Base-by-base conservation (phyloP, 2,329 filamentous ascomycete genomes). In the Macrophomina tecta region DNA sequence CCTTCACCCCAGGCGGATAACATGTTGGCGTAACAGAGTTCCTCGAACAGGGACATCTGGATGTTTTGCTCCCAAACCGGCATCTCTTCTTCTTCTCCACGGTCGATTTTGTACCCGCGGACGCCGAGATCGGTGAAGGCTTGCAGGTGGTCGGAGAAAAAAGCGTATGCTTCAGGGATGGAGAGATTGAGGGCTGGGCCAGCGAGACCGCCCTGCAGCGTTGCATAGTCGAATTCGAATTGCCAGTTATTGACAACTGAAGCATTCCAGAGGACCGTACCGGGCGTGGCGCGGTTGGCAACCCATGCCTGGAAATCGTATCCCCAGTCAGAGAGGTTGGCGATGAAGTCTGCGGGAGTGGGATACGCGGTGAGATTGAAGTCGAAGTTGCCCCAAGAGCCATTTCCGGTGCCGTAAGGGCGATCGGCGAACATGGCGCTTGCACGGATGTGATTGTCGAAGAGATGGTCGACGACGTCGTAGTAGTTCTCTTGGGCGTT, bases 11-110 rank as follows among this genome's bases (percentile, higher is more conserved):
- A 77, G 46, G 73, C 72, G 5, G 69, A 64, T 2, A 71, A 72
- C 77, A 79, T 78, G 46, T 69, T 72, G 34, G 77, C 72, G 67
- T 77, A 73, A 56, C 73, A 75, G 5, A 79, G 69, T 46, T 74
- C 66, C 18, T 74, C 67, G 66, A 78, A 79, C 2, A 77, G 72
- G 1, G 70, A 66, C 67, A 72, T 74, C 65, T 80, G 78, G 32
- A 74, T 71, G 66, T 80, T 80, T 61, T 80, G 78, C 55, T 74
- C 73, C 51, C 70, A 75, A 6, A 72, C 75, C 1, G 78, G 78
- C 76, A 78, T 78, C 68, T 79, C 78, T n/a, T 69, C 72, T 70
- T 80, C 78, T 58, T 80, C 78, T 30, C 78, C 77, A 32, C 77
- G 73, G 51, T 80, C 77, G 64, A 80, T 79, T 67, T 79, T 80